phyloP scores from a whole-genome alignment of 768 basidiomycete species.

The Crucibulum laeve region DNA sequence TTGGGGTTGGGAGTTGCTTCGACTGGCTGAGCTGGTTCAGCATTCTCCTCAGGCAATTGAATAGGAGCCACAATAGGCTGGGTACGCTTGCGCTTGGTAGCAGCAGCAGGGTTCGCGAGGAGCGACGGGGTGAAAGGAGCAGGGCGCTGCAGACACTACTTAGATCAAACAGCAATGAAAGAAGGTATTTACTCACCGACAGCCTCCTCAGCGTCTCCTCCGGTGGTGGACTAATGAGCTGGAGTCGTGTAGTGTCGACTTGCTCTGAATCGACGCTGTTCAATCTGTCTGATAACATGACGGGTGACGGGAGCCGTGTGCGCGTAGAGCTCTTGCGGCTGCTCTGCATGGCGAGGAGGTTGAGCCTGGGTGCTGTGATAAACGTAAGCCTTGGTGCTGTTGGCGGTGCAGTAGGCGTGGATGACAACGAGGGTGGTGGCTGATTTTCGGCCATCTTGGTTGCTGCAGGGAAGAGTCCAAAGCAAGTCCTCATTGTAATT shows the following conservation, averaged over 20 bases:
- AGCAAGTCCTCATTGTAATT: constrained; percentile 5
- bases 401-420: not conserved
- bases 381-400: too few species aligned
- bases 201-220: constrained; percentile 43
- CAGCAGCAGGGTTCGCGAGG: constrained; percentile 12
- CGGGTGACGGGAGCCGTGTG: too few species aligned
- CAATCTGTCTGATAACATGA: too few species aligned
- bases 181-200: constrained; percentile 12
- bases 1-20: constrained; percentile 60
- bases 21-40: constrained; percentile 18
- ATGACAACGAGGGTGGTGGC: not conserved
- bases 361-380: too few species aligned
- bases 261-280: too few species aligned
- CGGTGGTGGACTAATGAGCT: constrained; percentile 58
- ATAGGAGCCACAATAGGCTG: constrained; percentile 7
- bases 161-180: constrained; percentile 6
- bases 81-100: constrained; percentile 34
- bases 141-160: constrained; percentile 8
- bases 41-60: not conserved
- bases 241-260: constrained; percentile 7
- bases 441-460: too few species aligned
- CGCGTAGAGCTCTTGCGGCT: too few species aligned
- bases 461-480: not conserved
- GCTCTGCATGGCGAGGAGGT: too few species aligned
- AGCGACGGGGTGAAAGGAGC: constrained; percentile 18